Evolutionary conservation across 768 basidiomycete species (phyloP), one percentile per base, ranked within the genome.

Genomic region (Suillus lakei): DNA sequence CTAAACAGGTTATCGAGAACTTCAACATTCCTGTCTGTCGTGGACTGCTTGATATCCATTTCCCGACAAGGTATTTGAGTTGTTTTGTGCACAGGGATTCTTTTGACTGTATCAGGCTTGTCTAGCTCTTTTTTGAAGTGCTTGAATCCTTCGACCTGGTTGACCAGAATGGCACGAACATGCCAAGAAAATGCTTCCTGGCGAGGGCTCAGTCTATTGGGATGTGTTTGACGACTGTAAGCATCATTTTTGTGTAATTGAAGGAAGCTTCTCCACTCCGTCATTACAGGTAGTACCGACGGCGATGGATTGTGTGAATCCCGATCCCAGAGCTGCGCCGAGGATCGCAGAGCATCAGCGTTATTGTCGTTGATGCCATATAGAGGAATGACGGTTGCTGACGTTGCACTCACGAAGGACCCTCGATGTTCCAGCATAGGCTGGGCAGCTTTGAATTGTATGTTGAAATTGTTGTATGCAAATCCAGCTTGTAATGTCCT

Each of bases 391-490:
- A 32, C 32, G 32, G 32, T 32, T 32, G 32, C 32, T 32, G 32
- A 32, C 32, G 7, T 32, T 32, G 32, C 32, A 7, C 32, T 32
- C 32, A 32, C 32, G 32, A 32, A 32, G 32, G 32, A 32, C 32
- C 32, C 7, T 32, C 32, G 7, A 32, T 32, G 32, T 32, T 32
- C 32, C 32, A 32, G 32, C 7, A 7, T 32, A 0, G 77, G 77
- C 6, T 72, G 61, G 0, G 68, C 16, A 15, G 68, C 61, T 51
- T 78, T 75, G 10, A 82, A 65, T 39, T 79, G 70, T 13, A 82
- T 71, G 65, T 85, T 81, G 38, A 84, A 74, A 67, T 85, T 85
- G 64, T 85, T 79, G 44, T 79, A 84, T 15, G 79, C 79, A 68
- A 74, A 79, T 8, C 66, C 61, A 1, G 71, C 65, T 3, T 72